A percentile compares a stretch with the other conserved stretches of the same genome.
phyloP scores from a whole-genome alignment of 177 flowering plant genomes.

The Vitis hybrid region DNA sequence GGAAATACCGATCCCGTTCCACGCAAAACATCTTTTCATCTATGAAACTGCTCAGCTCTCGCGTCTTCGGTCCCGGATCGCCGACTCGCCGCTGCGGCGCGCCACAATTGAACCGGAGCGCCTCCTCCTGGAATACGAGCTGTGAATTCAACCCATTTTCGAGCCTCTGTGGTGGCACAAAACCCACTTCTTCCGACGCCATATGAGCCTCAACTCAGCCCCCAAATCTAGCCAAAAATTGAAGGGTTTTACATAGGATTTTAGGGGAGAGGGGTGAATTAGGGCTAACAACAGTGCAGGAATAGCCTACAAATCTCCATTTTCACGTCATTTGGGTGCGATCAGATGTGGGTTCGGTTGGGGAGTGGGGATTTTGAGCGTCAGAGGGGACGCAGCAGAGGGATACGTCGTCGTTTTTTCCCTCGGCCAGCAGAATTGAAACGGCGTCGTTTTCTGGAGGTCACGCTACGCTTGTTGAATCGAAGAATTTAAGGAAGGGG shows the following conservation, averaged over 20 bases:
- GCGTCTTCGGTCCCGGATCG: conserved; percentile 36
- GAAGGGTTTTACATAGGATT: conserved; percentile 1
- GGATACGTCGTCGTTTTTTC: too few species aligned
- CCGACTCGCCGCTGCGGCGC: conserved; percentile 22
- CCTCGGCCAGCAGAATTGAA: too few species aligned
- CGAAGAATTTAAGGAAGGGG: too few species aligned
- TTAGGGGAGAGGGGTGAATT: not conserved
- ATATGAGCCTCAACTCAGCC: conserved; percentile 9
- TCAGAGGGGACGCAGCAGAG: too few species aligned
- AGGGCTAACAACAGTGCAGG: not conserved
- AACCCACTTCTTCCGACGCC: conserved; percentile 49
- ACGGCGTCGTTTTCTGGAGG: too few species aligned
- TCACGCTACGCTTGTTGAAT: too few species aligned
- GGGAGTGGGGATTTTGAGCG: too few species aligned
- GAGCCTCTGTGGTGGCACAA: conserved; percentile 31
- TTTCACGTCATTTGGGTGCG: not conserved
- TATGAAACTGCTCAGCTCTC: conserved; percentile 53
- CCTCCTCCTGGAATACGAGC: conserved; percentile 54
- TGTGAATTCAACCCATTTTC: conserved; percentile 49
- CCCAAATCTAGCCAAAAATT: too few species aligned
- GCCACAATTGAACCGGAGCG: conserved; percentile 35
- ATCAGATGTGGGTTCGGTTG: too few species aligned
- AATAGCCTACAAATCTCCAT: not conserved
- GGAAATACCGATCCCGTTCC: conserved; percentile 36
- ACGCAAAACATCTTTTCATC: conserved; percentile 46